Evolutionary conservation across 2,329 filamentous ascomycete species (phyloP), one percentile per base, ranked within the genome.

Genomic region (Tolypocladium amazonense): DNA sequence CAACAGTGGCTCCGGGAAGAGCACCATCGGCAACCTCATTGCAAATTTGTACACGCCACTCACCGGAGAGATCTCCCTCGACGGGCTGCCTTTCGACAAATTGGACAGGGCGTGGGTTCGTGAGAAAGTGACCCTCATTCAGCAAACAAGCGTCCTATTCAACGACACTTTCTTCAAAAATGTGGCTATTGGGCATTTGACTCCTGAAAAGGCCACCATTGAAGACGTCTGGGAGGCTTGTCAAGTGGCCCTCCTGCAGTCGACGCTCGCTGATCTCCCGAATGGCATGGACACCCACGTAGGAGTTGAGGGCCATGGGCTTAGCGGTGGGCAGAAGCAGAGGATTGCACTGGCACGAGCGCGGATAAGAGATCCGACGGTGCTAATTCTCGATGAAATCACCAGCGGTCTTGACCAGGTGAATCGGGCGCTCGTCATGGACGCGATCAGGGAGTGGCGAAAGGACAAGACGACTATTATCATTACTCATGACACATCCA

Each of bases 1-100:
- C 0, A 83, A 81, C 66, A 96, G 91, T 67, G 94, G 94, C 0
- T 96, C 90, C 2, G 93, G 93, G 0, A 97, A 97, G 72, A 96
- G 91, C 65, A 97, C 93, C 0, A 69, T 97, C 1, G 87, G 88
- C 1, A 91, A 90, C 68, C 79, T 97, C 0, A 78, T 97, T 0
- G 79, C 92, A 57, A 84, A 87, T 15, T 89, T 95, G 65, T 96
- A 97, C 68, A 77, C 83, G 8, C 84, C 89, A 0, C 72, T 75
- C 0, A 75, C 75, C 0, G 93, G 92, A 0, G 72, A 81, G 0
- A 86, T 97, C 20, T 70, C 80, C 0, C 75, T 97, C 12, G 91
- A 96, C 67, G 85, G 82, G 0, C 70, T 80, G 1, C 75, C 83
- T 0, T 75, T 94, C 2, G 70, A 81, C n/a, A 75, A 74, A 0